Percentiles rank a stretch among this genome's conserved stretches.
Evolutionary conservation across 2,329 filamentous ascomycete genomes (phyloP).

Genomic region (Aspergillus chevalieri): DNA sequence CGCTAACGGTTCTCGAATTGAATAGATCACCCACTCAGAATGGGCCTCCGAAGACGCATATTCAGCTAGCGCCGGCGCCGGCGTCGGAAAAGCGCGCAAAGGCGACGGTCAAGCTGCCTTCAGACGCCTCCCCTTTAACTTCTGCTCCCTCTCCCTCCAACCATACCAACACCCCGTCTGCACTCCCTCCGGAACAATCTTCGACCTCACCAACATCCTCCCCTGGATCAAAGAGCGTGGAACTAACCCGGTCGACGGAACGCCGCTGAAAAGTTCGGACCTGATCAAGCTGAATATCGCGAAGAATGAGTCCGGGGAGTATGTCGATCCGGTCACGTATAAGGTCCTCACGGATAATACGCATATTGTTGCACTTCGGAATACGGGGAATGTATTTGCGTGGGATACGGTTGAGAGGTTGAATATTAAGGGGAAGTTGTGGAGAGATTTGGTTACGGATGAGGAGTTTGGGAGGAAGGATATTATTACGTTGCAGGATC

Average conservation of each 20-base stretch:
- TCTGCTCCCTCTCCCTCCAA: slow-evolving; percentile 91
- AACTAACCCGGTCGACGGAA: slow-evolving; percentile 83
- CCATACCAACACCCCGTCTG: slow-evolving; percentile 94
- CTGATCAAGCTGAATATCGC: slow-evolving; percentile 87
- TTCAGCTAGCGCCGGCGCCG: slow-evolving; percentile 70
- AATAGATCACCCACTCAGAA: slow-evolving; percentile 88
- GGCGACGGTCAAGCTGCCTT: slow-evolving; percentile 59
- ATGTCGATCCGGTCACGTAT: slow-evolving; percentile 93
- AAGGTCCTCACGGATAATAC: slow-evolving; percentile 98
- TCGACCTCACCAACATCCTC: slow-evolving; percentile 89
- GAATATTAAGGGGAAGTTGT: slow-evolving; percentile 96
- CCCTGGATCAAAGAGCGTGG: slow-evolving; percentile 91
- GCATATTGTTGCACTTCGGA: slow-evolving; percentile 81
- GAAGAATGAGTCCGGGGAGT: slow-evolving; percentile 84
- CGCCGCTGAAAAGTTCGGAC: slow-evolving; percentile 70
- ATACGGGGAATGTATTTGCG: slow-evolving; percentile 89
- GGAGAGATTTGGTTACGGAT: slow-evolving; percentile 84
- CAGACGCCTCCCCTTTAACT: slow-evolving; percentile 92
- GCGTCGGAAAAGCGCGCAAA: slow-evolving; percentile 50
- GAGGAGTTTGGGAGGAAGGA: slow-evolving; percentile 80
- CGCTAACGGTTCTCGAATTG: not conserved
- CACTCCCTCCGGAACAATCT: slow-evolving; percentile 78
- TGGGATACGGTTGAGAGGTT: slow-evolving; percentile 93
- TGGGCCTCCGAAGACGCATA: slow-evolving; percentile 90
- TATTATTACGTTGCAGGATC: slow-evolving; percentile 93